Conservation (phyloP, 2,329 filamentous ascomycete genomes). For the Botryotinia convoluta region DNA sequence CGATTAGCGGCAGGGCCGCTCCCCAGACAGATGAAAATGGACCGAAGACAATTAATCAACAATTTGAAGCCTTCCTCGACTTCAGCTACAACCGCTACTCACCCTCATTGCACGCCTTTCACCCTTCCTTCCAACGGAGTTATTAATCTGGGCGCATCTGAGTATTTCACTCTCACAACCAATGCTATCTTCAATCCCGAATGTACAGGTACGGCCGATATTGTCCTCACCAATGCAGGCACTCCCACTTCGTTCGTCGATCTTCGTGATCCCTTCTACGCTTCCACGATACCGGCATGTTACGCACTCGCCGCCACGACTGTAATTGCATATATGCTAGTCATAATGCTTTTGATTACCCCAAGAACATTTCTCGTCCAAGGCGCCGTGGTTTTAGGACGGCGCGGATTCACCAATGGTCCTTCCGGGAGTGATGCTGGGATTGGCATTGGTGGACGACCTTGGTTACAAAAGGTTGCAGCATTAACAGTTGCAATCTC, state of each 20-base stretch:
- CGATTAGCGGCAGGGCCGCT: conserved; percentile 34
- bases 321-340: conserved; percentile 80
- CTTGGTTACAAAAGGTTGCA: conserved; percentile 87
- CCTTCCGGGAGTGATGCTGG: conserved; percentile 66
- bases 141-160: conserved; percentile 41
- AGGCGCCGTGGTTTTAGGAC: conserved; percentile 75
- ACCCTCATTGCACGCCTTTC: conserved; percentile 59
- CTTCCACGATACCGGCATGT: conserved; percentile 86
- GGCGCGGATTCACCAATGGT: conserved; percentile 80
- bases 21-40: conserved; percentile 30
- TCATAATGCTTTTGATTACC: conserved; percentile 85
- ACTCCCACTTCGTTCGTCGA: conserved; percentile 42
- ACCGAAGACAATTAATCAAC: conserved; percentile 36
- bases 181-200: conserved; percentile 50
- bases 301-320: conserved; percentile 92
- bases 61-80: conserved; percentile 24
- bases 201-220: conserved; percentile 44
- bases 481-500: conserved; percentile 75
- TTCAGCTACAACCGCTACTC: conserved; percentile 39
- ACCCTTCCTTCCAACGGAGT: conserved; percentile 58
- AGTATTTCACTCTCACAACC: conserved; percentile 43
- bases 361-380: conserved; percentile 91
- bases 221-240: conserved; percentile 30
- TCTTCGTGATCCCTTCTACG: conserved; percentile 84
- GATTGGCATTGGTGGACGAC: conserved; percentile 83